These are phyloP conservation scores for Verbascum thapsus DNA, from an alignment of 257 asterid genomes.

Conservation along the genomic window DNA sequence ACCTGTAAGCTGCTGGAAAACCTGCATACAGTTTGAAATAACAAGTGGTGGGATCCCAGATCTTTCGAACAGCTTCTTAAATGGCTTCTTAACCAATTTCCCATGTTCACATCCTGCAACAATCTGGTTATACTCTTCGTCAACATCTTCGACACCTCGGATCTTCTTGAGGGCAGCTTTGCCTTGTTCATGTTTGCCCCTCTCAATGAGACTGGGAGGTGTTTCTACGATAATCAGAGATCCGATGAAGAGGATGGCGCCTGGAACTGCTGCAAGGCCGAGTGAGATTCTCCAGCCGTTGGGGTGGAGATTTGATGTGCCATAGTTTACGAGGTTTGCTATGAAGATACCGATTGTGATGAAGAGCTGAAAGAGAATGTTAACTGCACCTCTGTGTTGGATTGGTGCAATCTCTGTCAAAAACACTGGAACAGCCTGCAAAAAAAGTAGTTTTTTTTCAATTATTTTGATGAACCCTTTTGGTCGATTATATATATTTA, in stretches of 20 bases:
- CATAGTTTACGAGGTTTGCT: constrained; percentile 70
- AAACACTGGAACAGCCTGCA: constrained; percentile 82
- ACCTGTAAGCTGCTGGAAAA: constrained; percentile 82
- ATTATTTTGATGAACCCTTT: no score
- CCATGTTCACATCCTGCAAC: constrained; percentile 51
- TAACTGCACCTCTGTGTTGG: constrained; percentile 79
- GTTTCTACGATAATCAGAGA: constrained; percentile 65
- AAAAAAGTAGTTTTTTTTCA: no score
- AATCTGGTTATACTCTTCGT: constrained; percentile 53
- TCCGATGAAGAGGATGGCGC: constrained; percentile 44
- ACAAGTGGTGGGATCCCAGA: constrained; percentile 52
- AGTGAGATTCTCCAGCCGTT: constrained; percentile 72
- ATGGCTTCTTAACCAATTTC: constrained; percentile 41
- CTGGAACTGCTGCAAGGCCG: constrained; percentile 66
- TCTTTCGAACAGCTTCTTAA: constrained; percentile 43
- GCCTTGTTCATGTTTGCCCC: constrained; percentile 43
- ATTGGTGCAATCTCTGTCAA: constrained; percentile 79
- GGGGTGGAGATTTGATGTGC: constrained; percentile 47
- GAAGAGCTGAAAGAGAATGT: constrained; percentile 82
- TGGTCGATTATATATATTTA: no score
- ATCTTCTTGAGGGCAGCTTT: constrained; percentile 46
- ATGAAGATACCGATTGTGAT: constrained; percentile 73
- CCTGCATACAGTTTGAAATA: constrained; percentile 40
- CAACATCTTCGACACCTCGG: constrained; percentile 62
- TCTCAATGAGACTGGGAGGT: constrained; percentile 66